Conservation (phyloP, 1,284 basidiomycete genomes). For the Leccinum pachyderme region DNA sequence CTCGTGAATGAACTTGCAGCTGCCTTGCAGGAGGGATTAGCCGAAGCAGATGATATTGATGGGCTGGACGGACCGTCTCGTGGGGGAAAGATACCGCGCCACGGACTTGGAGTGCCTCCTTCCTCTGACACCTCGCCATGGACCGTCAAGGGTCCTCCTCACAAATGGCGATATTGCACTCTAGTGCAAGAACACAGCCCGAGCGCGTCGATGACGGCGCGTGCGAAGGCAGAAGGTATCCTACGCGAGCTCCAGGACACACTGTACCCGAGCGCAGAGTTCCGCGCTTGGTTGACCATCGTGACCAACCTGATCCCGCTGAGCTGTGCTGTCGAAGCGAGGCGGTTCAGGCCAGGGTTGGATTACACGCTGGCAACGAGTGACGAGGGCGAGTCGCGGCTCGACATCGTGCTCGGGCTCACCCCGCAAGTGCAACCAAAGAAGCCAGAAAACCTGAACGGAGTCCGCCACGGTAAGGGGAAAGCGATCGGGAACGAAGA, state of each 20-base stretch:
- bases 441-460: constrained; percentile 11
- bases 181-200: constrained; percentile 35
- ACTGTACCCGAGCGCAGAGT: constrained; percentile 81
- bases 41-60: constrained; percentile 66
- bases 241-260: constrained; percentile 67
- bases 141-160: constrained; percentile 83
- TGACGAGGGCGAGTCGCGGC: constrained; percentile 76
- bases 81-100: constrained; percentile 57
- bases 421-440: constrained; percentile 64
- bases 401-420: constrained; percentile 89
- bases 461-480: constrained; percentile 15
- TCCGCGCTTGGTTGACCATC: constrained; percentile 86
- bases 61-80: constrained; percentile 55
- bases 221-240: constrained; percentile 47
- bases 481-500: constrained; percentile 34
- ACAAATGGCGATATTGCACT: constrained; percentile 89
- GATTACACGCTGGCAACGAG: constrained; percentile 96
- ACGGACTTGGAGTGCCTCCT: constrained; percentile 52
- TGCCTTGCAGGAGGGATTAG: constrained; percentile 65
- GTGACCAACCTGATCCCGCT: constrained; percentile 79
- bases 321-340: constrained; percentile 72
- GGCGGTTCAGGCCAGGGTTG: constrained; percentile 89
- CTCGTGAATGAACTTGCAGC: constrained; percentile 67
- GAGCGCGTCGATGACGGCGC: constrained; percentile 14
- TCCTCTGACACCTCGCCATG: constrained; percentile 54